Conservation (phyloP, 768 basidiomycete species). For the Boletus rex-veris region DNA sequence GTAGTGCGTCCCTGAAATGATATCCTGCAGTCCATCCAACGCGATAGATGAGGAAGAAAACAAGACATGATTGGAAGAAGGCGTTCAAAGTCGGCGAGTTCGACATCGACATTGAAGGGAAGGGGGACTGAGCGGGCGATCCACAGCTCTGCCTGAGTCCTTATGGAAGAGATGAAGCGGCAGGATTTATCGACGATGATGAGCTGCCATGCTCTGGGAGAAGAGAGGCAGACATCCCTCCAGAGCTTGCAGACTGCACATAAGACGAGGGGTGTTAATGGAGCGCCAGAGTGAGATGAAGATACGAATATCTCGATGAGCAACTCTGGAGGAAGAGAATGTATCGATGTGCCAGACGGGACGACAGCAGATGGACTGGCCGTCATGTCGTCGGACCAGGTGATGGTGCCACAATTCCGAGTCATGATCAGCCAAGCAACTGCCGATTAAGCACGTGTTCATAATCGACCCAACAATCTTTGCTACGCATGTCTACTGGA, state of each 20-base stretch:
- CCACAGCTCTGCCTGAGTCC: conserved; percentile 52
- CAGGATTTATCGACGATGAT: conserved; percentile 48
- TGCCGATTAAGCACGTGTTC: too few relatives aligned
- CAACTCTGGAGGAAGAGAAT: conserved; percentile 54
- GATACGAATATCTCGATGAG: conserved; percentile 57
- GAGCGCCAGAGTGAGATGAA: conserved; percentile 40
- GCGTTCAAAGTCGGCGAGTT: conserved; percentile 44
- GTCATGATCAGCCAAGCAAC: too few relatives aligned
- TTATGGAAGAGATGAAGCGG: conserved; percentile 37
- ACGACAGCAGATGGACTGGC: too few relatives aligned
- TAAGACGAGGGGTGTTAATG: conserved; percentile 48
- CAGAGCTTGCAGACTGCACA: conserved; percentile 57
- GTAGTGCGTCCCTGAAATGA: conserved; percentile 32
- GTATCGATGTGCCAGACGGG: conserved; percentile 14
- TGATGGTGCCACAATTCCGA: too few relatives aligned
- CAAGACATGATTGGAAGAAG: conserved; percentile 64
- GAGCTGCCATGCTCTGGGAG: conserved; percentile 60
- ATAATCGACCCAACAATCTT: too few relatives aligned
- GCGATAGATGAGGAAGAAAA: conserved; percentile 49
- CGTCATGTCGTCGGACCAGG: too few relatives aligned
- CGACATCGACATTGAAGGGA: conserved; percentile 52
- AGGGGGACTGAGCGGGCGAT: conserved; percentile 50
- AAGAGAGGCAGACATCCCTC: conserved; percentile 49
- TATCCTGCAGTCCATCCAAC: conserved; percentile 56
- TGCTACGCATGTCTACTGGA: too few relatives aligned